These are phyloP conservation scores for Echeveria elegans DNA, from an alignment of 164 flowering plant species.

Conservation along the genomic window DNA sequence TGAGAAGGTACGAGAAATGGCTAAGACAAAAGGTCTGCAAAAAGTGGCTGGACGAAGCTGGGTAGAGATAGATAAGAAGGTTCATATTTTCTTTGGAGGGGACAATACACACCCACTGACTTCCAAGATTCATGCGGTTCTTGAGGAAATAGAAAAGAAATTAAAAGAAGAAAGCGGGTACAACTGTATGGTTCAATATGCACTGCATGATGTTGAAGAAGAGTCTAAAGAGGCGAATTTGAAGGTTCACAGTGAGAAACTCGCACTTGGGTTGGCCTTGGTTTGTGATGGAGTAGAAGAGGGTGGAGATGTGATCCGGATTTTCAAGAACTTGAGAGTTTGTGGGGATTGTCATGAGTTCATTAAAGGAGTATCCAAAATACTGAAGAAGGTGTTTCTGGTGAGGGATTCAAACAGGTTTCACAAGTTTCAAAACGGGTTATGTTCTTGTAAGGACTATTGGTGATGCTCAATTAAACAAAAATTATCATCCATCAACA, in stretches of 20 bases:
- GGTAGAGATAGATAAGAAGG: conserved; percentile 65
- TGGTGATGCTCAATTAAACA: conserved; percentile 63
- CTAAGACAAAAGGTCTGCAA: conserved; percentile 49
- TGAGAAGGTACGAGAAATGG: conserved; percentile 38
- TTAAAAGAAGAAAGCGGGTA: conserved; percentile 57
- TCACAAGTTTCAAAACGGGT: conserved; percentile 56
- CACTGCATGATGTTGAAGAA: conserved; percentile 63
- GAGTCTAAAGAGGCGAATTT: conserved; percentile 64
- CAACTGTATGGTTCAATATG: conserved; percentile 28
- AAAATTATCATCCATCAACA: no score
- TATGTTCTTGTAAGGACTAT: conserved; percentile 67
- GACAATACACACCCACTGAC: conserved; percentile 52
- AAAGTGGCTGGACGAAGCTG: conserved; percentile 74
- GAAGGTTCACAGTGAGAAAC: conserved; percentile 66
- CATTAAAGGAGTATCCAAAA: conserved; percentile 54
- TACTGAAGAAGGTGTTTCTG: conserved; percentile 39
- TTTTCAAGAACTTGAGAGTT: conserved; percentile 69
- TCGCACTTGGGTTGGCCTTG: conserved; percentile 67
- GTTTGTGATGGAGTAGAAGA: conserved; percentile 27
- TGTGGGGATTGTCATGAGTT: conserved; percentile 80
- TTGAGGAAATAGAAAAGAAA: conserved; percentile 47
- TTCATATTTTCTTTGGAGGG: conserved; percentile 57
- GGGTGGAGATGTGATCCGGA: conserved; percentile 29
- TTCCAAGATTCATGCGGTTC: conserved; percentile 26
- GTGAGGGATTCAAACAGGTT: conserved; percentile 74